Base-by-base conservation (phyloP, 371 early-diverging fungal species). In the Aphelidium insulamus region DNA sequence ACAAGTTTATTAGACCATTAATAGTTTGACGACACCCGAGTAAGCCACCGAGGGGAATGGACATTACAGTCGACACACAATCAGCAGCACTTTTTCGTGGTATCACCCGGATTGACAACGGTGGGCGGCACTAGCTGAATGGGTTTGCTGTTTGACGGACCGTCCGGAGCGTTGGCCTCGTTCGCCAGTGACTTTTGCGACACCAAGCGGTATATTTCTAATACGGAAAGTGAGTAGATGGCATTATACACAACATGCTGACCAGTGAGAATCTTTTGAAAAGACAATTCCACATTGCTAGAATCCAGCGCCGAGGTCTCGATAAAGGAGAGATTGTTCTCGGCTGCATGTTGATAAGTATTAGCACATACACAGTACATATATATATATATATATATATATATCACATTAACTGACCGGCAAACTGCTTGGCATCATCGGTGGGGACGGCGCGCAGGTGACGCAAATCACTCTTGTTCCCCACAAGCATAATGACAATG, bases 381-480 rank as follows among this genome's bases (percentile, higher is more conserved):
- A 32, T 19, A 32, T 32, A 14, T 26, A 14, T 19, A 2, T 3
- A 19, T 20, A 32, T n/a, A n/a, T n/a, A n/a, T n/a, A n/a, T 17
- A 38, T 20, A 16, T 10, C 12, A n/a, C 25, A 25, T 43, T 41
- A 28, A 42, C 46, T 43, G 66, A 82, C 85, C 63, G 12, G 98
- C 94, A 65, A 84, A 88, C 40, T 80, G 76, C 59, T 85, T 83
- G 18, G 91, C 98, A 46, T 91, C 88, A 17, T 90, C 91, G 2
- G 87, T 87, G 1, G 88, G 77, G 8, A 99, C 97, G 16, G 90
- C 88, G 32, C 97, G 66, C 43, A 94, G 50, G 44, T 86, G 84
- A 46, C 83, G 62, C 61, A 97, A 59, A 77, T 99, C 99, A 43
- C 77, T 80, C 77, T 99, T 99, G 67, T 99, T 99, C 40, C 98